Conservation (phyloP, 2,329 filamentous ascomycete species). For the Xylariaceae sp. region DNA sequence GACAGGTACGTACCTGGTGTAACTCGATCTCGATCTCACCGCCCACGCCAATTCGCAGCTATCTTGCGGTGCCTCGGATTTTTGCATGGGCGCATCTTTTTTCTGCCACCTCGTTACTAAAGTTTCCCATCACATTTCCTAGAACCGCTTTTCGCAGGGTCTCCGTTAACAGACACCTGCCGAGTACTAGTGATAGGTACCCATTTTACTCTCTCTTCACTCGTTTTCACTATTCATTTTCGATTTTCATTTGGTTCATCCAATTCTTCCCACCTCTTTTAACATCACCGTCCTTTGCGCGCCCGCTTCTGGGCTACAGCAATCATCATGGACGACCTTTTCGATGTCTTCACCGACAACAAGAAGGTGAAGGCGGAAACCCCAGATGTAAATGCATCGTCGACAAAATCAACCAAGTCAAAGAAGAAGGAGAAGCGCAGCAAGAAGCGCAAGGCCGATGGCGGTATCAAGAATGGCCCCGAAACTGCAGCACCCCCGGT, state of each 20-base stretch:
- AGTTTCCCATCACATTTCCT: conserved; percentile 2
- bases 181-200: neutral
- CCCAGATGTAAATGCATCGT: conserved; percentile 28
- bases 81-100: conserved; percentile 20
- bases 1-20: conserved; percentile 1
- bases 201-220: neutral
- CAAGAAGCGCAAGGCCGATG: conserved; percentile 85
- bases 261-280: neutral
- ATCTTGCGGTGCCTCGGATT: neutral
- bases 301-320: neutral
- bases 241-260: neutral
- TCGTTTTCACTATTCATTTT: neutral
- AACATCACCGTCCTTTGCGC: neutral
- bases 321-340: conserved; percentile 60
- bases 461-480: conserved; percentile 58
- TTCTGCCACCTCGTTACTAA: conserved; percentile 22
- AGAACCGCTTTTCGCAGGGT: neutral
- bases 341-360: conserved; percentile 65
- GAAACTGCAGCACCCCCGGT: conserved; percentile 33
- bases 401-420: conserved; percentile 35
- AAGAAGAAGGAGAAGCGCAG: conserved; percentile 48
- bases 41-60: conserved; percentile 18
- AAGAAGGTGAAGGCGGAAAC: conserved; percentile 39
- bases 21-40: conserved; percentile 20
- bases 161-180: neutral